Evolutionary conservation across 2,329 filamentous ascomycete genomes (phyloP).

Genomic region (Diaporthe amygdali): DNA sequence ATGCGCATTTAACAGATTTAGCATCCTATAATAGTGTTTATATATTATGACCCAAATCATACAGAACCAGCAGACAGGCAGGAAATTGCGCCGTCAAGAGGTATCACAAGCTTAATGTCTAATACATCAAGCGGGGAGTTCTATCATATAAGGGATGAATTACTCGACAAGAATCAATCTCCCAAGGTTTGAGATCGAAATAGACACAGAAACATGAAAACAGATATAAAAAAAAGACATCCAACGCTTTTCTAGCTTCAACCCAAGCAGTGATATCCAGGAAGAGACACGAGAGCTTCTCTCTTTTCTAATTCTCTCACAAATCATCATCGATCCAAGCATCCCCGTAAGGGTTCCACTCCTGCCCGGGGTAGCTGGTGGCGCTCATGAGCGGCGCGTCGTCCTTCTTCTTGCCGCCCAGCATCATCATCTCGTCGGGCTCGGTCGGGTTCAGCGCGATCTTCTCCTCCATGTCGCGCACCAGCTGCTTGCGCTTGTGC

Average conservation of each 20-base stretch:
- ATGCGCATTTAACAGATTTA: too few species aligned
- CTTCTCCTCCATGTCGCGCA: constrained; percentile 58
- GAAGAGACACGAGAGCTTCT: neutral
- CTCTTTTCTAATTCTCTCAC: neutral
- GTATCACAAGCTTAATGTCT: too few species aligned
- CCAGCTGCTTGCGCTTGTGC: constrained; percentile 48
- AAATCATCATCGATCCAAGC: constrained; percentile 34
- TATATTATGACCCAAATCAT: too few species aligned
- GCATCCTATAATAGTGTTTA: too few species aligned
- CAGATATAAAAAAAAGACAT: neutral
- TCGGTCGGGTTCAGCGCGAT: constrained; percentile 47
- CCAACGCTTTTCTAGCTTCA: neutral
- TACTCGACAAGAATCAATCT: too few species aligned
- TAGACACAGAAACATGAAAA: neutral
- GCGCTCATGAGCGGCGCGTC: constrained; percentile 65
- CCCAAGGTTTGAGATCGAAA: too few species aligned
- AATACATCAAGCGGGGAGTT: too few species aligned
- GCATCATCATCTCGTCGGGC: constrained; percentile 31
- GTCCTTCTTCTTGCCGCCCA: constrained; percentile 43
- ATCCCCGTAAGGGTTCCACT: constrained; percentile 65
- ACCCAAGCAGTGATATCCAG: neutral
- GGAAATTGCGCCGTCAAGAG: too few species aligned
- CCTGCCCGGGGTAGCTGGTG: constrained; percentile 72
- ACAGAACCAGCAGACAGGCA: too few species aligned
- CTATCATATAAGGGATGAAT: too few species aligned